Evolutionary conservation across 305 asterid species (phyloP).

Genomic region (Fraxinus albicans): DNA sequence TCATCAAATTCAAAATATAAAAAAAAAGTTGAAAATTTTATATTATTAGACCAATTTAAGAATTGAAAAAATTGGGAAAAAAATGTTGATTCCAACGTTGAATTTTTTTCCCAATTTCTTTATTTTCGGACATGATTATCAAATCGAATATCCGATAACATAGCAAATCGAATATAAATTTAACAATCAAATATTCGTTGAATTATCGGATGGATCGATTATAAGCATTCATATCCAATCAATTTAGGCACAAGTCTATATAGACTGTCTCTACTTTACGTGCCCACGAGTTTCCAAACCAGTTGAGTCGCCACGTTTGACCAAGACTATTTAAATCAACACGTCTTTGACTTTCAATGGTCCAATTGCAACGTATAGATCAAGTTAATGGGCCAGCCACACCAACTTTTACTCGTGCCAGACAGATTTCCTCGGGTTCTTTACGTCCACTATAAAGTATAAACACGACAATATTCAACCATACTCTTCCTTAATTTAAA

Average conservation of each 20-base stretch:
- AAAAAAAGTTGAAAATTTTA: too few species aligned
- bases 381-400: not conserved
- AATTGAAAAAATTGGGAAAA: not conserved
- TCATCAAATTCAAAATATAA: not conserved
- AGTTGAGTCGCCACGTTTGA: not conserved
- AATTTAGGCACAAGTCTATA: not conserved
- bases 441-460: not conserved
- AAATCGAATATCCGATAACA: too few species aligned
- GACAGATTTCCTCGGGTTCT: conserved; percentile 1
- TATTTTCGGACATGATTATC: too few species aligned
- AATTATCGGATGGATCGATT: too few species aligned
- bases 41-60: not conserved
- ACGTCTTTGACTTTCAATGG: not conserved
- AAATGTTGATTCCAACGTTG: not conserved
- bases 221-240: not conserved
- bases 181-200: not conserved
- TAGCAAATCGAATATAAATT: too few species aligned
- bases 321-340: not conserved
- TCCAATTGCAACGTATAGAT: not conserved
- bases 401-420: not conserved
- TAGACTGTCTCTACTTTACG: not conserved
- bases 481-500: conserved; percentile 28
- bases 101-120: not conserved
- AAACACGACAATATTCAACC: conserved; percentile 34
- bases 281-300: not conserved